A percentile compares a stretch with the other conserved stretches of the same genome.
Conservation (phyloP, 257 asterid genomes). For the Gentiana straminea region DNA sequence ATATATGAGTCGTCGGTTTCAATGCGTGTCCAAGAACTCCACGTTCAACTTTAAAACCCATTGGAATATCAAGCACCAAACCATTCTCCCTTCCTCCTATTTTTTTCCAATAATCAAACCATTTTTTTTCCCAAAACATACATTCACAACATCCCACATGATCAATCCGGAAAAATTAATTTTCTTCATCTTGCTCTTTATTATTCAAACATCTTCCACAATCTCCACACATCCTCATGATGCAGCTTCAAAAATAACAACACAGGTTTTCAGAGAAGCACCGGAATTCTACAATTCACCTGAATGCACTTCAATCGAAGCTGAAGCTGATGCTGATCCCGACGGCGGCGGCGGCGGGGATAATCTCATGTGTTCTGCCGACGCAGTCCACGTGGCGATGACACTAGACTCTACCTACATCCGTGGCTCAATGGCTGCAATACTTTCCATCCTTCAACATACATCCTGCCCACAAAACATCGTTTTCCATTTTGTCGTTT, state of each 20-base stretch:
- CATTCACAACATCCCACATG: slow-evolving; percentile 20
- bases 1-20: too few species aligned
- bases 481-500: slow-evolving; percentile 62
- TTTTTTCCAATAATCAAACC: slow-evolving; percentile 1
- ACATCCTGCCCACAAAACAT: slow-evolving; percentile 76
- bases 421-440: slow-evolving; percentile 91
- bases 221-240: not conserved
- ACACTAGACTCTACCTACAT: slow-evolving; percentile 72
- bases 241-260: slow-evolving; percentile 8
- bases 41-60: slow-evolving; percentile 3
- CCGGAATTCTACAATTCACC: slow-evolving; percentile 78
- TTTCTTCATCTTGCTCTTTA: slow-evolving; percentile 14
- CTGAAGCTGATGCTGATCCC: not conserved
- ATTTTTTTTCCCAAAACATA: slow-evolving; percentile 8
- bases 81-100: not conserved
- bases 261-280: slow-evolving; percentile 62
- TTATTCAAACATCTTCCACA: slow-evolving; percentile 7
- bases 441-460: slow-evolving; percentile 74
- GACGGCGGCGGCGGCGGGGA: not conserved
- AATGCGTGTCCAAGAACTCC: not conserved
- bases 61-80: slow-evolving; percentile 12
- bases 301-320: slow-evolving; percentile 33
- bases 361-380: slow-evolving; percentile 29
- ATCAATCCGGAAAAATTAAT: slow-evolving; percentile 8
- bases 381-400: slow-evolving; percentile 78